Conservation (phyloP, 2,329 filamentous ascomycete species). For the Magnaporthales sp. region DNA sequence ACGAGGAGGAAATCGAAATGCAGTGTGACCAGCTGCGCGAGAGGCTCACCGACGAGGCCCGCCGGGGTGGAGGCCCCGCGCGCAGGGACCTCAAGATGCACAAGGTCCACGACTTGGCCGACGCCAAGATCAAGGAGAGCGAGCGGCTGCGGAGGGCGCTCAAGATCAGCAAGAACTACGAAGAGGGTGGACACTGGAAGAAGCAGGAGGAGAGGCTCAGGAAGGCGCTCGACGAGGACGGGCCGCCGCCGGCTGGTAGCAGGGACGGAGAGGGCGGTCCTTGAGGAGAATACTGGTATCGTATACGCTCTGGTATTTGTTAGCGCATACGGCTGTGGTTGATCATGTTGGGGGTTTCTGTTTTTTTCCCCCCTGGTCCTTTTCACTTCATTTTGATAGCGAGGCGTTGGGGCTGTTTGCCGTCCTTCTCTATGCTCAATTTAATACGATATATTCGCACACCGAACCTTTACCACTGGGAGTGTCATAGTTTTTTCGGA, state of each 20-base stretch:
- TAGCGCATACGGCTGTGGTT: neutral
- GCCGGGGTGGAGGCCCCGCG: constrained; percentile 24
- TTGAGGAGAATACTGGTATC: neutral
- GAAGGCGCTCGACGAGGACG: constrained; percentile 26
- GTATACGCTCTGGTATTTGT: no score
- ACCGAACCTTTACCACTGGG: neutral
- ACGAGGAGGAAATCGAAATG: constrained; percentile 86
- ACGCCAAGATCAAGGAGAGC: constrained; percentile 93
- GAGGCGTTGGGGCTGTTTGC: neutral
- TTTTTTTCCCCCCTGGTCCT: neutral
- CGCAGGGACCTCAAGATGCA: constrained; percentile 69
- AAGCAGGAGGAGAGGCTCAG: constrained; percentile 65
- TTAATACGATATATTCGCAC: neutral
- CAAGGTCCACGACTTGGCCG: constrained; percentile 91
- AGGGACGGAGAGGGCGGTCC: neutral
- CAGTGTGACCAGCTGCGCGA: constrained; percentile 58
- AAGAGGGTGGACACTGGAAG: constrained; percentile 80
- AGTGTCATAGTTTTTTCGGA: neutral
- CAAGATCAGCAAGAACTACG: constrained; percentile 77
- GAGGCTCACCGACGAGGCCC: constrained; percentile 46
- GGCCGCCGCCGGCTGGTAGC: neutral
- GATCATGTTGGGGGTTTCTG: neutral
- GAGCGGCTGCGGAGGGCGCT: constrained; percentile 79
- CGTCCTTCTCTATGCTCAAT: neutral
- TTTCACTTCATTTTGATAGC: neutral